Evolutionary conservation across 2,329 filamentous ascomycete species (phyloP).

Genomic region (Thermoascus crustaceus): DNA sequence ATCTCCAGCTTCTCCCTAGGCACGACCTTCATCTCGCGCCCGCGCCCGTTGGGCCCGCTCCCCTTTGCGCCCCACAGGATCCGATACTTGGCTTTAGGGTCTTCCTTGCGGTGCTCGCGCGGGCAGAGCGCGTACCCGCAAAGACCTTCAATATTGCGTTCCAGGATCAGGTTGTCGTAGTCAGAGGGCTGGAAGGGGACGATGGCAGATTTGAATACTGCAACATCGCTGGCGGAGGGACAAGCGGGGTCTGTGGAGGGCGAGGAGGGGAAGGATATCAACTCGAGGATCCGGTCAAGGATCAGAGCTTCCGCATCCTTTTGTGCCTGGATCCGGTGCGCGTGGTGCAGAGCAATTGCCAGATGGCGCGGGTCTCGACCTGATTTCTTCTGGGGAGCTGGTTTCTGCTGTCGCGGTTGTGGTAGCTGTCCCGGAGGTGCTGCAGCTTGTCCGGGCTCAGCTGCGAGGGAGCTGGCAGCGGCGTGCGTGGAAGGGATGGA

Average conservation of each 20-base stretch:
- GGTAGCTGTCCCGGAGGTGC: constrained; percentile 16
- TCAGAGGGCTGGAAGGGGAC: constrained; percentile 74
- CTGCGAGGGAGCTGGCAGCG: constrained; percentile 33
- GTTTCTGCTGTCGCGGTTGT: constrained; percentile 22
- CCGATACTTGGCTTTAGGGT: constrained; percentile 57
- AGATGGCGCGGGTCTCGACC: constrained; percentile 38
- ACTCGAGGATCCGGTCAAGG: constrained; percentile 60
- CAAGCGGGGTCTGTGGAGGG: constrained; percentile 43
- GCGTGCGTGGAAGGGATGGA: constrained; percentile 35
- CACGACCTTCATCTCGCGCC: constrained; percentile 57
- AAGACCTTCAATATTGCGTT: constrained; percentile 72
- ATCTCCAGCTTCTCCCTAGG: constrained; percentile 64
- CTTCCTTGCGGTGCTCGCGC: constrained; percentile 50
- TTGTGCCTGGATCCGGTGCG: constrained; percentile 69
- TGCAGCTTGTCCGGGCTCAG: constrained; percentile 30
- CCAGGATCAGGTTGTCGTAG: constrained; percentile 79
- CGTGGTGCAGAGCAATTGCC: constrained; percentile 71
- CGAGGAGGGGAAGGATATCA: constrained; percentile 56
- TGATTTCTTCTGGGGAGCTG: constrained; percentile 24
- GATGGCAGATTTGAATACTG: constrained; percentile 58
- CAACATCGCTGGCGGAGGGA: constrained; percentile 53
- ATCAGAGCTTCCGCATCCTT: constrained; percentile 71
- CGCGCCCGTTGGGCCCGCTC: constrained; percentile 35
- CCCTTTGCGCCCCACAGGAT: constrained; percentile 52
- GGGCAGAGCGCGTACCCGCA: constrained; percentile 83